Percentiles rank a stretch among this genome's conserved stretches.
These are phyloP conservation scores for Arthroderma uncinatum DNA, from an alignment of 2,329 filamentous ascomycete species.

Conservation along the genomic window DNA sequence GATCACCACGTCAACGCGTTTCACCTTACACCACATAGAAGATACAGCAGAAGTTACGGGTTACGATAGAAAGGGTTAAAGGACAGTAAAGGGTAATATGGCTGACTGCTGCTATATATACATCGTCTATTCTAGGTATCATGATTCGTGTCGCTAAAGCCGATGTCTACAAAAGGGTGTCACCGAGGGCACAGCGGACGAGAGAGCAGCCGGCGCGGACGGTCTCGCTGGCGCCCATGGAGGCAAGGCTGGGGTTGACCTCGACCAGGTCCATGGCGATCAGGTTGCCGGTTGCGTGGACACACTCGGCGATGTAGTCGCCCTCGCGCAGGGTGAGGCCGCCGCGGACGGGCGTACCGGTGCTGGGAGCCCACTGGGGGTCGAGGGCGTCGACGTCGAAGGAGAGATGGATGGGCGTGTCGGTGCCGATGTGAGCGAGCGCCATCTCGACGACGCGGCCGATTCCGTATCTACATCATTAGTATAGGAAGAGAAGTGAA, in stretches of 20 bases:
- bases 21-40: too few species aligned
- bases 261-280: constrained; percentile 74
- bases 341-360: constrained; percentile 85
- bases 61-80: neutral
- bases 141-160: neutral
- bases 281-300: constrained; percentile 67
- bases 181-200: constrained; percentile 81
- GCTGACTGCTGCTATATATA: too few species aligned
- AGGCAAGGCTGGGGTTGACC: constrained; percentile 63
- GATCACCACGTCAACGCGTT: neutral
- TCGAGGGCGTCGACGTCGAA: constrained; percentile 97
- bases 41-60: neutral
- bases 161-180: constrained; percentile 61
- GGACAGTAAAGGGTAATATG: neutral
- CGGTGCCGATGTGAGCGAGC: constrained; percentile 83
- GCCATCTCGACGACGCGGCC: constrained; percentile 96
- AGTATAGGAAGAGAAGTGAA: constrained; percentile 7
- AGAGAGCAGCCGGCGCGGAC: constrained; percentile 83
- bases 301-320: constrained; percentile 87
- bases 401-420: constrained; percentile 92
- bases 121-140: neutral
- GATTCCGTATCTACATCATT: constrained; percentile 65
- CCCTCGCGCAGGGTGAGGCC: constrained; percentile 89
- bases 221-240: constrained; percentile 67
- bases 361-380: constrained; percentile 91